Evolutionary conservation across 345 rosid species (phyloP), one percentile per base, ranked within the genome.

Genomic region (Eutrema japonicum): DNA sequence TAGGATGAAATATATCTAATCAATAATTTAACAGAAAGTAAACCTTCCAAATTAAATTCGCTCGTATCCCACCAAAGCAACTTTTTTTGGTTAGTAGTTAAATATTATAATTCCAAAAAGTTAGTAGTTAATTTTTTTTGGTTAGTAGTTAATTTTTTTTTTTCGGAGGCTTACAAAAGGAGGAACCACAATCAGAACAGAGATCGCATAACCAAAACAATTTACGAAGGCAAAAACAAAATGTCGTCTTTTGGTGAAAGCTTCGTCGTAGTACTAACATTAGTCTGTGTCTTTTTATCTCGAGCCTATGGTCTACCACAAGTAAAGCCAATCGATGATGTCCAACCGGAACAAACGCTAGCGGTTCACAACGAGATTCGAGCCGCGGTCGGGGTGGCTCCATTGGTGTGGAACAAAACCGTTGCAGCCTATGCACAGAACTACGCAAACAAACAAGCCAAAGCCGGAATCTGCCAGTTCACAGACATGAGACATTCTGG

Each of bases 301-400:
- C 70, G 11, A 53, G 22, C 71, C 58, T 10, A 68, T 53, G 51
- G 64, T 69, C 43, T 75, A 33, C 73, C 55, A 43, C 10, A n/a
- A 1, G 73, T 68, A 8, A 14, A 16, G 13, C 78, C 79, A 47
- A 57, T 74, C n/a, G 30, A 72, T 10, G 85, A 82, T 40, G 50
- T 83, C 73, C 72, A 80, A 10, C 81, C 61, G 0, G 68, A 67
- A 10, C 70, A 82, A 71, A 83, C 79, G 33, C 8, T 85, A 49
- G 30, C 52, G 22, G 76, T 72, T 37, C 89, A 87, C 79, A 87
- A 87, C 64, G n/a, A 60, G 26, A 83, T 82, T 33, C 83, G 89
- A 12, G 76, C 71, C 0, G 75, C 16, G 11, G 89, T 87, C 0
- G 81, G 83, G 1, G 91, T 85, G 7, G 77, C 72, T 12, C 80